Base-by-base conservation (phyloP, 2,329 filamentous ascomycete genomes). In the Xylogone sp. region DNA sequence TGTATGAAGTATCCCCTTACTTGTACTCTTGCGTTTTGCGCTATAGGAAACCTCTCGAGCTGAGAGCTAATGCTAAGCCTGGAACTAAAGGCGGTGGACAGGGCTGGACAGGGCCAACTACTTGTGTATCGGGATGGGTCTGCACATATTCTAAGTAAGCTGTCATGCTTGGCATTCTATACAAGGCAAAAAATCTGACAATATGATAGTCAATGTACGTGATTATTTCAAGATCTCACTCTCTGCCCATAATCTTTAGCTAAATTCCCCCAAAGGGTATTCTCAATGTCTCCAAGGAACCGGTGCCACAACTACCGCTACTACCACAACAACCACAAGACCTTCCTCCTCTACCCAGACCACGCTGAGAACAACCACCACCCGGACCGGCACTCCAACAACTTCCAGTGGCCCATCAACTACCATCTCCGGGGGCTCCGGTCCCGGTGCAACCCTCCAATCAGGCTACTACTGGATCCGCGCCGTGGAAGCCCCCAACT, bases 401-500 rank as follows among this genome's bases (percentile, higher is more conserved):
- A 47, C 53, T 3, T 48, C 46, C 6, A 46, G 48, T 7, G 48
- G 56, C 3, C 49, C 54, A 5, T 50, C 54, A 21, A 59, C 60
- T 42, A 55, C 59, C 2, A 10, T 49, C 21, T 50, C 53, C 12
- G 53, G 54, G 29, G 52, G 29, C 6, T 53, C 53, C 16, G 68
- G 69, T 1, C 72, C 72, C 1, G 72, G 73, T 6, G 67, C 65
- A 1, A 79, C 75, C 0, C 71, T 83, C 0, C 71, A 78, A 53
- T 61, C 59, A 2, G 78, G 77, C 1, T 79, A 57, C 18, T 53
- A 55, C 48, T 81, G 78, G 78, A 77, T 84, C 58, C 77, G 81
- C 7, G 79, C 76, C 0, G 79, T 83, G 2, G 75, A 71, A 22
- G 64, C 73, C 1, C 81, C 81, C 34, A 83, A 83, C 65, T 83